Conservation (phyloP, 148 eudicot genomes). For the Rhododendron williamsianum region DNA sequence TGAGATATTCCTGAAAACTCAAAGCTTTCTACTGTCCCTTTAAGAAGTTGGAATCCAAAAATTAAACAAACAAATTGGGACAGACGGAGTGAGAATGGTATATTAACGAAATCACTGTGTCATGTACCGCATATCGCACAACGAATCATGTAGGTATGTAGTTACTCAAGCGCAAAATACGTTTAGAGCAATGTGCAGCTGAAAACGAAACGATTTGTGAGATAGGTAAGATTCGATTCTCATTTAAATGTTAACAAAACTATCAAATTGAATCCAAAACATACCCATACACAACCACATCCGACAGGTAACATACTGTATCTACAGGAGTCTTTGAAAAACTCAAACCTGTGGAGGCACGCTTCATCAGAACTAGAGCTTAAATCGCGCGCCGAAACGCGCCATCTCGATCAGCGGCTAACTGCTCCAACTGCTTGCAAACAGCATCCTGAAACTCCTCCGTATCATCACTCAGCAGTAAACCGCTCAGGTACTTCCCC, state of each 20-base stretch:
- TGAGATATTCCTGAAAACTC: background rate
- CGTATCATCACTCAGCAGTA: slow-evolving; percentile 48
- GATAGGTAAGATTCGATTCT: background rate
- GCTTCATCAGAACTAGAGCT: slow-evolving; percentile 55
- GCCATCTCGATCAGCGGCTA: slow-evolving; percentile 45
- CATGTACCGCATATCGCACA: background rate
- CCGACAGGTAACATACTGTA: background rate
- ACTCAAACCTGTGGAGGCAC: slow-evolving; percentile 59
- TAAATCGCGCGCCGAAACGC: slow-evolving; percentile 38
- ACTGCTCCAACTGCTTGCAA: slow-evolving; percentile 38
- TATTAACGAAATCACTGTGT: background rate
- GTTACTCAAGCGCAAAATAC: background rate
- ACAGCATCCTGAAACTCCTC: slow-evolving; percentile 47
- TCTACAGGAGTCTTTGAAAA: background rate
- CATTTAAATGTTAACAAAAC: background rate
- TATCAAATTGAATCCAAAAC: background rate
- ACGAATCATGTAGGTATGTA: background rate
- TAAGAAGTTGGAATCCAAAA: background rate
- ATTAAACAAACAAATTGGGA: background rate
- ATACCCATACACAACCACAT: background rate
- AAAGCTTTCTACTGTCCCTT: background rate
- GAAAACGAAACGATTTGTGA: background rate
- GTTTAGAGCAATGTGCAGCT: background rate
- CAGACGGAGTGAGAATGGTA: background rate
- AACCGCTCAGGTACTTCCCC: slow-evolving; percentile 47